These are phyloP conservation scores for Lagerstroemia speciosa DNA, from an alignment of 345 rosid species.

Conservation along the genomic window DNA sequence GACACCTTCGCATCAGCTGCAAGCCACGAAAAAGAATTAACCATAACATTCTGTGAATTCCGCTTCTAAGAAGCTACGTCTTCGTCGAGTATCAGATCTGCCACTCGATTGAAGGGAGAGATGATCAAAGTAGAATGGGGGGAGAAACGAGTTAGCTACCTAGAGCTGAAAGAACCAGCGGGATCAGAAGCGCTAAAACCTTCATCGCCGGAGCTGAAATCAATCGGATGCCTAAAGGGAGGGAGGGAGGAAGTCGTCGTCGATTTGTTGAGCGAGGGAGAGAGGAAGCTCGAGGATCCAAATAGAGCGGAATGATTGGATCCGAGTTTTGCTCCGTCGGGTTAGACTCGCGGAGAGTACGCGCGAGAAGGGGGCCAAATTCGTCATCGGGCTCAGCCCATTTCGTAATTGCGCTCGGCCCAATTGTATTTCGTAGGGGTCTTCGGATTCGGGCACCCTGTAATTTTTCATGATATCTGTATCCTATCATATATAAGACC, in stretches of 20 bases:
- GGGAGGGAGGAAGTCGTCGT: no score
- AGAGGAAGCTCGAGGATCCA: not conserved
- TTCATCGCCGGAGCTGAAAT: not conserved
- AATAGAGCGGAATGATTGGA: not conserved
- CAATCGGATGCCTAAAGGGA: not conserved
- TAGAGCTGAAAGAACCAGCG: not conserved
- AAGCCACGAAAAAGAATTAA: not conserved
- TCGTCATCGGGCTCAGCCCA: not conserved
- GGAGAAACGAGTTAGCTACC: not conserved
- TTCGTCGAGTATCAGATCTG: slow-evolving; percentile 8
- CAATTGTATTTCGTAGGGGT: no score
- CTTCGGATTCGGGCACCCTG: no score
- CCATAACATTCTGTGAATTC: not conserved
- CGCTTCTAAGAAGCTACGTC: not conserved
- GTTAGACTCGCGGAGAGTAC: not conserved
- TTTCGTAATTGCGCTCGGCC: not conserved
- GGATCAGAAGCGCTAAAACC: not conserved
- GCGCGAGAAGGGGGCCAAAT: not conserved
- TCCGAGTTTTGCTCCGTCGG: not conserved
- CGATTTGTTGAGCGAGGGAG: not conserved
- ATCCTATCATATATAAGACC: no score
- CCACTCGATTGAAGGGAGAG: not conserved
- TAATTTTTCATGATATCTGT: no score
- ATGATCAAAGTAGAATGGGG: not conserved
- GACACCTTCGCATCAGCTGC: slow-evolving; percentile 61